Base-by-base conservation (phyloP, 441 rosid genomes). In the Adansonia madagascariensis region DNA sequence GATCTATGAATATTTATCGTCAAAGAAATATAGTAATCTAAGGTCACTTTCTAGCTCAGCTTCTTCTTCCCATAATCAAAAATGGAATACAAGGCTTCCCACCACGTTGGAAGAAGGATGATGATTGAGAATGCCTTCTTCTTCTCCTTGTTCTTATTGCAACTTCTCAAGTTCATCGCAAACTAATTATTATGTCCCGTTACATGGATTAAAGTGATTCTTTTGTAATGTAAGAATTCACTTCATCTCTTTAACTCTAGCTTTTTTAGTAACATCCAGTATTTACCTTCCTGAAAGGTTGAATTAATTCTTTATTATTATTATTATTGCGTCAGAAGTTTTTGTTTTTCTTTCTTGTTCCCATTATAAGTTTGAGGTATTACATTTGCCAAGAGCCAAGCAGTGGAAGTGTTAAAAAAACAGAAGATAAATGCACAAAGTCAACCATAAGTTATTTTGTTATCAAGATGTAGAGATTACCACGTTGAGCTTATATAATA, bases 1-100 rank as follows among this genome's bases (percentile, higher is more conserved):
- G 35, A 31, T 31, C 35, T 31, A 31, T 31, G 35, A 31, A 31
- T 31, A 31, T 31, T 31, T 31, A 31, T 31, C 35, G 35, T 31
- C 35, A 31, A 31, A 31, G 35, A 31, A 31, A 31, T 31, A 31
- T 31, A 31, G 35, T 31, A 31, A 31, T 31, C 0, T 31, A 31
- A 31, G 77, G 75, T 73, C 80, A 20, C 35, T 62, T 20, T 71
- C 62, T 14, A 12, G 56, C 18, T 12, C 73, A 62, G 71, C 44
- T 41, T 41, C 76, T 56, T 71, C 83, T 31, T 57, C 78, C 9
- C 50, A 22, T 49, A 57, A 76, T 70, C 59, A 67, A 8, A 31
- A 67, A 12, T 44, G 73, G 57, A 6, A 17, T 49, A 1, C 39
- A 14, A 18, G 11, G 73, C n/a, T 46, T 44, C 20, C 18, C 4